These are phyloP conservation scores for Byssochlamys sp. DNA, from an alignment of 2,329 filamentous ascomycete genomes.

Conservation along the genomic window DNA sequence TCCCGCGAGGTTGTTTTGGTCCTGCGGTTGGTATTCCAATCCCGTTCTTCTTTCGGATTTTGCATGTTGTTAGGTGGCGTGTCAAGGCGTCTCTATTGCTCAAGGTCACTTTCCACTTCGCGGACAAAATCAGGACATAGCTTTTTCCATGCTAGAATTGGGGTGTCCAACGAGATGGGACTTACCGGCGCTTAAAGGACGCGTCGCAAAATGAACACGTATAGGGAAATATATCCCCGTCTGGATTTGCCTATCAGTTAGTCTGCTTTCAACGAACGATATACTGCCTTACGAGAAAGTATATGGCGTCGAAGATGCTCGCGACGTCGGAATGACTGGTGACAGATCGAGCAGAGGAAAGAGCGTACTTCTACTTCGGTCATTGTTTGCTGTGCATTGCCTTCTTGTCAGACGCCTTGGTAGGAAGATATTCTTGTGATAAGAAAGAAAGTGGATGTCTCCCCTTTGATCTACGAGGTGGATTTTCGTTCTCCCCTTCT, in stretches of 20 bases:
- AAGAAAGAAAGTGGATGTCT: neutral
- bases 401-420: neutral
- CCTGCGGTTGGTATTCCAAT: neutral
- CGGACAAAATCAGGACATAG: neutral
- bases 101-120: neutral
- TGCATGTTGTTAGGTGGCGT: neutral
- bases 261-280: neutral
- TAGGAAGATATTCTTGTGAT: neutral
- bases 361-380: neutral
- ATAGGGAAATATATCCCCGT: neutral
- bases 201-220: neutral
- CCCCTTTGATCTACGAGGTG: neutral
- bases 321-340: neutral
- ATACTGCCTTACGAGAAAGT: neutral
- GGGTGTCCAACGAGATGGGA: neutral
- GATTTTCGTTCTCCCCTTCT: neutral
- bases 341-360: neutral
- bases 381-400: neutral
- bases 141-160: no score
- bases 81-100: neutral
- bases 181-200: neutral
- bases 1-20: neutral
- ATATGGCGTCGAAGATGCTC: neutral
- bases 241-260: neutral
- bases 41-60: neutral